Conservation (phyloP, 1,139 yeast species). For the Ashbya aceris region DNA sequence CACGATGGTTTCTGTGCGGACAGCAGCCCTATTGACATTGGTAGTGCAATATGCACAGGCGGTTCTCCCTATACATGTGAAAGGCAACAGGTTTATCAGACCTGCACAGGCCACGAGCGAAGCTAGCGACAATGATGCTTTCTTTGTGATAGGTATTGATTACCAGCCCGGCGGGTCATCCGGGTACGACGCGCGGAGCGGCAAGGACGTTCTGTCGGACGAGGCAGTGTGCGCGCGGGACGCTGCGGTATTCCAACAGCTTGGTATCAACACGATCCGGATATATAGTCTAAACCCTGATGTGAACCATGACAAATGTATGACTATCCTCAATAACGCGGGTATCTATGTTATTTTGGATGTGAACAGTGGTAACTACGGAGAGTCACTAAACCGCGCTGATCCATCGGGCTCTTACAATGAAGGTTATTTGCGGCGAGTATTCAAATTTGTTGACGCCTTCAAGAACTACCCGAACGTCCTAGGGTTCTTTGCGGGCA, state of each 20-base stretch:
- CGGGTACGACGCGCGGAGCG: conserved; percentile 35
- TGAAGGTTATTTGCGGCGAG: conserved; percentile 56
- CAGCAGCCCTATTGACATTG: background rate
- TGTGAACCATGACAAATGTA: conserved; percentile 76
- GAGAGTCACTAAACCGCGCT: conserved; percentile 62
- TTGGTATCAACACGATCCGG: conserved; percentile 66
- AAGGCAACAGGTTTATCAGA: conserved; percentile 41
- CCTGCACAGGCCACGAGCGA: conserved; percentile 31
- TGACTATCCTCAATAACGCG: conserved; percentile 76
- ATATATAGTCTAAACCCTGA: conserved; percentile 71
- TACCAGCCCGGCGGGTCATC: conserved; percentile 72
- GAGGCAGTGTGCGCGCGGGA: conserved; percentile 69
- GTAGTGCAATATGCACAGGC: conserved; percentile 19
- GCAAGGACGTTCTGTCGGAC: conserved; percentile 64
- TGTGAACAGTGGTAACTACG: conserved; percentile 66
- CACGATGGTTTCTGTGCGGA: conserved; percentile 1
- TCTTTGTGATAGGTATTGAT: conserved; percentile 52
- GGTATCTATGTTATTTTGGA: conserved; percentile 85
- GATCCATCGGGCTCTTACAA: conserved; percentile 66
- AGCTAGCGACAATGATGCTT: conserved; percentile 38
- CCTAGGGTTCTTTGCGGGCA: conserved; percentile 88
- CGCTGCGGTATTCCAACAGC: conserved; percentile 62
- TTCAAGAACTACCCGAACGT: conserved; percentile 76
- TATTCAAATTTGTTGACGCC: conserved; percentile 74
- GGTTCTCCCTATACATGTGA: conserved; percentile 39